Evolutionary conservation across 352 stramenopile genomes (phyloP).

Genomic region (Phytophthora constricta): DNA sequence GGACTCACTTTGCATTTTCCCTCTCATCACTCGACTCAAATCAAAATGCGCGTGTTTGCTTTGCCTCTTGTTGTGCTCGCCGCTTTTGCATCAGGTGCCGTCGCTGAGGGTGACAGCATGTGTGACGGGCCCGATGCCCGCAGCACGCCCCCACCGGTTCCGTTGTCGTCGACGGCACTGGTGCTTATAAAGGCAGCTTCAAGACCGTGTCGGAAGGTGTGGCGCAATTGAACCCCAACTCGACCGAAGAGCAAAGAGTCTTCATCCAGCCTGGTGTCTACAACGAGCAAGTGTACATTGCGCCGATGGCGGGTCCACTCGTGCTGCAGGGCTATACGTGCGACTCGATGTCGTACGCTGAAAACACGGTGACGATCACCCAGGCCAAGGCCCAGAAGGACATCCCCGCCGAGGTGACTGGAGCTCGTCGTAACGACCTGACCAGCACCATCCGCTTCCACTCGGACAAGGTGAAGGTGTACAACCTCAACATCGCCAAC

Average conservation of each 20-base stretch:
- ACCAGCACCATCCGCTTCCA: slow-evolving; percentile 33
- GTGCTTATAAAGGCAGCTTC: slow-evolving; percentile 33
- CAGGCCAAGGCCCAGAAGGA: slow-evolving; percentile 35
- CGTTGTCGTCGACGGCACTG: slow-evolving; percentile 30
- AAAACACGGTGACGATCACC: slow-evolving; percentile 33
- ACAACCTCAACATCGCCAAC: slow-evolving; percentile 41
- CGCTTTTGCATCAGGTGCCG: background rate
- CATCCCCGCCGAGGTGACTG: slow-evolving; percentile 28
- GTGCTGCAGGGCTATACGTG: slow-evolving; percentile 34
- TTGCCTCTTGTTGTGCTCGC: background rate
- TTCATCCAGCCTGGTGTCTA: slow-evolving; percentile 33
- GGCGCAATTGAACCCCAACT: slow-evolving; percentile 15
- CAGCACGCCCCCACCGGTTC: slow-evolving; percentile 19
- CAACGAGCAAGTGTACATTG: slow-evolving; percentile 29
- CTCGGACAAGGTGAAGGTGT: slow-evolving; percentile 37
- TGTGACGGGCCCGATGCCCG: slow-evolving; percentile 28
- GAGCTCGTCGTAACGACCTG: slow-evolving; percentile 29
- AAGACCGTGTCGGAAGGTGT: slow-evolving; percentile 25
- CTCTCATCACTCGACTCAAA: background rate
- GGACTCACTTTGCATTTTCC: background rate
- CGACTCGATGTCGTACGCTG: slow-evolving; percentile 26
- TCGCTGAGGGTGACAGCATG: slow-evolving; percentile 4
- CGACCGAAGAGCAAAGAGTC: slow-evolving; percentile 30
- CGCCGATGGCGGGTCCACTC: slow-evolving; percentile 22
- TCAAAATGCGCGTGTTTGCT: background rate